phyloP scores from a whole-genome alignment of 2,329 filamentous ascomycete species.

The Geosmithia flava region DNA sequence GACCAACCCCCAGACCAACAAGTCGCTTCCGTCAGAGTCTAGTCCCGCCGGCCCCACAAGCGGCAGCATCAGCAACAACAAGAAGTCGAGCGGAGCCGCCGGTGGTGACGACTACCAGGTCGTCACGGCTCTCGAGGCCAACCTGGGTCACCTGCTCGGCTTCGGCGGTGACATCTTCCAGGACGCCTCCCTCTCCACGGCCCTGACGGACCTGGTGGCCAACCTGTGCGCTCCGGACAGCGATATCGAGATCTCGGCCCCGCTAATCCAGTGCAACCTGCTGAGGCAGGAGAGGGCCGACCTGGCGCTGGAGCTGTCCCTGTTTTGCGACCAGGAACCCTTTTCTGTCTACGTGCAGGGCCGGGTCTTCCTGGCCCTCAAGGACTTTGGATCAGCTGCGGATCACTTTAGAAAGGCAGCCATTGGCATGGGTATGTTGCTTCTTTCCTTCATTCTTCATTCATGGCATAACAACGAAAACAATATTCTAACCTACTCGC shows the following conservation, averaged over 20 bases:
- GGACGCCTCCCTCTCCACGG: slow-evolving; percentile 39
- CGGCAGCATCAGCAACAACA: slow-evolving; percentile 4
- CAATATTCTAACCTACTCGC: slow-evolving; percentile 3
- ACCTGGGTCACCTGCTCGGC: slow-evolving; percentile 51
- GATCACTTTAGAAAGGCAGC: slow-evolving; percentile 72
- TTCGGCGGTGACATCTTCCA: slow-evolving; percentile 22
- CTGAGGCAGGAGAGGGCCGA: slow-evolving; percentile 48
- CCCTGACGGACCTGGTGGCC: slow-evolving; percentile 54
- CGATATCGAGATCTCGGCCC: slow-evolving; percentile 50
- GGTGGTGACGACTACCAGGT: slow-evolving; percentile 28
- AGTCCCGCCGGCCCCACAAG: slow-evolving; percentile 20
- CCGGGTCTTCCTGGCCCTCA: slow-evolving; percentile 60
- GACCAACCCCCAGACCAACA: slow-evolving; percentile 21
- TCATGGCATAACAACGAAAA: neutral
- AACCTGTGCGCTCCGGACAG: slow-evolving; percentile 54
- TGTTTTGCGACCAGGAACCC: slow-evolving; percentile 42
- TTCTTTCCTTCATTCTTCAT: neutral
- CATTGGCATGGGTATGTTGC: slow-evolving; percentile 63
- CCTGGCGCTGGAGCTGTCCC: slow-evolving; percentile 42
- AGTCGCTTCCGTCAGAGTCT: slow-evolving; percentile 5
- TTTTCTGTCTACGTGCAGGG: slow-evolving; percentile 77
- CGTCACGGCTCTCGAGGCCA: slow-evolving; percentile 47
- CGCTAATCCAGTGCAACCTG: slow-evolving; percentile 49
- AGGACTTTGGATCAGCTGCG: slow-evolving; percentile 62
- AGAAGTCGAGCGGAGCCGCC: neutral